These are phyloP conservation scores for Artemisia argyi DNA, from an alignment of 129 eudicot genomes.

Conservation along the genomic window DNA sequence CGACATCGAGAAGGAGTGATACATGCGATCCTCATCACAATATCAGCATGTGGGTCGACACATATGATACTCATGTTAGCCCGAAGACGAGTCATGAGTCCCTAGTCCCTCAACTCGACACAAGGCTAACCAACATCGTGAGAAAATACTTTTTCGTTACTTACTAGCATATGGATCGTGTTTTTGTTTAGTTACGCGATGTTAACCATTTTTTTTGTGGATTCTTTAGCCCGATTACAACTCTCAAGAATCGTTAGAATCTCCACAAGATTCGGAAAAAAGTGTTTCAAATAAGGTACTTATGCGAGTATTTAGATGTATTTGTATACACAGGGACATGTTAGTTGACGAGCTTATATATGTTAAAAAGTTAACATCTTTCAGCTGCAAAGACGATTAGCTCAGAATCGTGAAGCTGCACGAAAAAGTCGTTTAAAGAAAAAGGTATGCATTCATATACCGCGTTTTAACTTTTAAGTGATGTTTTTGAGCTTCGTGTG, in stretches of 20 bases:
- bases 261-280: conserved; percentile 40
- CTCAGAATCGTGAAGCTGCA: conserved; percentile 97
- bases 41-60: conserved; percentile 53
- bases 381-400: conserved; percentile 74
- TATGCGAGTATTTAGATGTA: neutral
- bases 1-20: conserved; percentile 51
- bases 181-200: neutral
- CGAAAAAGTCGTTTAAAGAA: conserved; percentile 70
- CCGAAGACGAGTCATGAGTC: conserved; percentile 29
- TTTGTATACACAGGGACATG: neutral
- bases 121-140: conserved; percentile 47
- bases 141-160: conserved; percentile 1
- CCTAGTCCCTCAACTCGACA: conserved; percentile 30
- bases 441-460: conserved; percentile 48
- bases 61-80: conserved; percentile 36
- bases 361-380: neutral
- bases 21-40: conserved; percentile 53
- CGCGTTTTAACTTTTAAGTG: neutral
- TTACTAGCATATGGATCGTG: neutral
- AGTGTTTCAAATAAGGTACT: conserved; percentile 62
- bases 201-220: conserved; percentile 4
- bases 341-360: neutral
- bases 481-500: neutral
- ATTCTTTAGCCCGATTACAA: conserved; percentile 35
- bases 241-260: conserved; percentile 51